A percentile compares a stretch with the other conserved stretches of the same genome.
Conservation (phyloP, 1,284 basidiomycete genomes). For the Spongispora temasekensis region DNA sequence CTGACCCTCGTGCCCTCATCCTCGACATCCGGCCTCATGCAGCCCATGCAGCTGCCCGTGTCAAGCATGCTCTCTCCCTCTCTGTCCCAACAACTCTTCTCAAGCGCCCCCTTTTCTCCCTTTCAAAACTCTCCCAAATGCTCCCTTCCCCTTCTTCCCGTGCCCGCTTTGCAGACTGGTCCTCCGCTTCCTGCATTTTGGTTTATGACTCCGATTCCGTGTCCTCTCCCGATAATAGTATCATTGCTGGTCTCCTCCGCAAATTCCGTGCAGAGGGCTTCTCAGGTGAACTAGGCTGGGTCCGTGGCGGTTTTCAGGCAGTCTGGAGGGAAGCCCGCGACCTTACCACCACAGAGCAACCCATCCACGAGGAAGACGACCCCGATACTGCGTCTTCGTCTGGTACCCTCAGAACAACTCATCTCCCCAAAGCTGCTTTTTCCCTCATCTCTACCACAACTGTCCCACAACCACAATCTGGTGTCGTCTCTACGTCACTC, state of each 20-base stretch:
- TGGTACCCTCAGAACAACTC: slow-evolving; percentile 53
- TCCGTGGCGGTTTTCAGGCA: slow-evolving; percentile 79
- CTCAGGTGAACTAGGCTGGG: slow-evolving; percentile 66
- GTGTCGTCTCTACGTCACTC: slow-evolving; percentile 12
- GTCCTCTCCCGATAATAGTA: slow-evolving; percentile 60
- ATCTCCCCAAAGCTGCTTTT: slow-evolving; percentile 68
- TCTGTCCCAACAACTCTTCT: slow-evolving; percentile 94
- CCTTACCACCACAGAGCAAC: slow-evolving; percentile 52
- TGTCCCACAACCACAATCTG: slow-evolving; percentile 13
- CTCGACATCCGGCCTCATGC: slow-evolving; percentile 90
- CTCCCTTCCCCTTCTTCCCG: slow-evolving; percentile 61
- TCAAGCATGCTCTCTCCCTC: slow-evolving; percentile 79
- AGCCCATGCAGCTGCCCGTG: slow-evolving; percentile 63
- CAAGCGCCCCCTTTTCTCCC: slow-evolving; percentile 82
- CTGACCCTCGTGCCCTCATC: slow-evolving; percentile 48
- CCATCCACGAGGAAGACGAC: slow-evolving; percentile 55
- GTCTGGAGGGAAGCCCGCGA: slow-evolving; percentile 57
- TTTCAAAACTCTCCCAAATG: slow-evolving; percentile 75
- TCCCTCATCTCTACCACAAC: slow-evolving; percentile 54
- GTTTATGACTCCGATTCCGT: slow-evolving; percentile 82
- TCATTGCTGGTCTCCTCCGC: slow-evolving; percentile 77
- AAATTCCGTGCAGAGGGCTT: slow-evolving; percentile 82
- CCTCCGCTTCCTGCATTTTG: slow-evolving; percentile 60
- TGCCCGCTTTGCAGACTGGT: slow-evolving; percentile 62
- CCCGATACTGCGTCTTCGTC: slow-evolving; percentile 24